Evolutionary conservation across 2,329 filamentous ascomycete species (phyloP).

Genomic region (Penicillium sp.): DNA sequence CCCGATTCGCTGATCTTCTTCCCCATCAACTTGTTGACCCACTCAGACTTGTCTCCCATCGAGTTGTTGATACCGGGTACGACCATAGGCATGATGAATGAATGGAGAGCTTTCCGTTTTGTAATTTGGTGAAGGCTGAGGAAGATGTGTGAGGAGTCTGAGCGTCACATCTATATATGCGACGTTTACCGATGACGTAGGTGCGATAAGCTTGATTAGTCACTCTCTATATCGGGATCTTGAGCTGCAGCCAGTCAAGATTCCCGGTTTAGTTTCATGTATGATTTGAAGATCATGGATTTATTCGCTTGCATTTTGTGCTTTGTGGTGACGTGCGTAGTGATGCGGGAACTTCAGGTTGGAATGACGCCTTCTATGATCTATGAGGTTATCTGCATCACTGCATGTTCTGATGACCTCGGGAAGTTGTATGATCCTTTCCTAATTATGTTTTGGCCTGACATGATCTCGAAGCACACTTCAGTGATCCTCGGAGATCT

Average conservation of each 20-base stretch:
- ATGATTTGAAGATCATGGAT: not conserved
- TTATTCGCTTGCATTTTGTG: not conserved
- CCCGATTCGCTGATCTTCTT: constrained; percentile 42
- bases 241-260: not conserved
- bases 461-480: not conserved
- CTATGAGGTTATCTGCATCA: not conserved
- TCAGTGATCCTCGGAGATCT: too few relatives aligned
- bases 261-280: not conserved
- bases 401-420: not conserved
- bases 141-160: not conserved
- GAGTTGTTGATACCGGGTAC: constrained; percentile 41
- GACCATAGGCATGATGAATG: constrained; percentile 45
- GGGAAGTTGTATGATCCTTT: not conserved
- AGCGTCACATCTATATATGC: constrained; percentile 2
- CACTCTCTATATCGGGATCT: not conserved
- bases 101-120: not conserved
- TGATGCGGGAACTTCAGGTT: not conserved
- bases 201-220: constrained; percentile 3
- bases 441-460: not conserved
- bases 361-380: not conserved
- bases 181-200: constrained; percentile 5
- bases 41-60: constrained; percentile 36
- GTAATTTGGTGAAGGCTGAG: not conserved
- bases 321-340: too few relatives aligned
- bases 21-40: constrained; percentile 45